Conservation (phyloP, 2,329 filamentous ascomycete species). For the Claviceps cyperi region DNA sequence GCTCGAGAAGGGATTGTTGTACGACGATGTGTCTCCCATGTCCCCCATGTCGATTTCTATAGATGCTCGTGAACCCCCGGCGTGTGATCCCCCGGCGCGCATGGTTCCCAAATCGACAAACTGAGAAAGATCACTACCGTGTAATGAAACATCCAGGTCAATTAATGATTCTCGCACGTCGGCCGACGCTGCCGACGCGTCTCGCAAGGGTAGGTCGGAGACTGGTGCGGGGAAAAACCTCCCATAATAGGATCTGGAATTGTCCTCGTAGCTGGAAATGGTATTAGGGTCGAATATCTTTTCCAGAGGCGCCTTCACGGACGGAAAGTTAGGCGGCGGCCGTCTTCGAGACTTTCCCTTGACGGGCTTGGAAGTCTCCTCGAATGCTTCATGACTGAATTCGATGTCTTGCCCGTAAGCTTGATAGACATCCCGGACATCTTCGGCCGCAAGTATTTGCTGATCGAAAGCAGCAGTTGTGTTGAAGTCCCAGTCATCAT, state of each 20-base stretch:
- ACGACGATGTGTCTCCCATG: conserved; percentile 28
- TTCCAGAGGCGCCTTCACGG: conserved; percentile 44
- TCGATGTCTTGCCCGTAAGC: conserved; percentile 45
- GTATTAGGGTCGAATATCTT: conserved; percentile 54
- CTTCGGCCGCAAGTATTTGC: conserved; percentile 36
- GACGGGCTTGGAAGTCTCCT: conserved; percentile 36
- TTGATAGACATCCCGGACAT: conserved; percentile 45
- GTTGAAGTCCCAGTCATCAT: conserved; percentile 53
- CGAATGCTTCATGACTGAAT: conserved; percentile 29
- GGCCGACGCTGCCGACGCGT: conserved; percentile 35
- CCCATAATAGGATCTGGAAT: conserved; percentile 46
- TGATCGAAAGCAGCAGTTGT: conserved; percentile 51
- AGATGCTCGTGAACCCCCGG: conserved; percentile 30
- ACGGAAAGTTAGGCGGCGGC: conserved; percentile 43
- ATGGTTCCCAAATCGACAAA: conserved; percentile 50
- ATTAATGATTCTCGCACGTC: conserved; percentile 49
- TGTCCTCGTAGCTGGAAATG: conserved; percentile 49
- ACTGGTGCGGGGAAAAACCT: conserved; percentile 23
- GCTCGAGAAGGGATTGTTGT: conserved; percentile 37
- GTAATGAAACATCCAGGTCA: conserved; percentile 46
- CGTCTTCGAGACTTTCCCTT: conserved; percentile 40
- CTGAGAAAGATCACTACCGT: conserved; percentile 38
- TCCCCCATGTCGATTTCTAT: conserved; percentile 35
- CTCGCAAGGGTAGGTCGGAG: conserved; percentile 45
- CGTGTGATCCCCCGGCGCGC: conserved; percentile 31